These are phyloP conservation scores for Abrus pulchellus DNA, from an alignment of 306 rosid species.

Conservation along the genomic window DNA sequence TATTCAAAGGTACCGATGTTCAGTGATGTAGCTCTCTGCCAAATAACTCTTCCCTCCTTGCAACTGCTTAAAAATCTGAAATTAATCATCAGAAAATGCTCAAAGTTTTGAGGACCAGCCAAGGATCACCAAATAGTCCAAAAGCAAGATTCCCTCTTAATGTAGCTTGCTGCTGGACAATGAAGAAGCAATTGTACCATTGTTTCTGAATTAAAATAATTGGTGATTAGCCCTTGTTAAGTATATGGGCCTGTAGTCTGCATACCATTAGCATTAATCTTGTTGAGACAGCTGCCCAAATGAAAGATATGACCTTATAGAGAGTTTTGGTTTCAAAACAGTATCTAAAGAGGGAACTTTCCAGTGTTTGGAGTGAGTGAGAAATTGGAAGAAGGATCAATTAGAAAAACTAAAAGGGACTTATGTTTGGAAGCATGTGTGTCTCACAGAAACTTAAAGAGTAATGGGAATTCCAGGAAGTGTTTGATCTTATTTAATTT, in stretches of 20 bases:
- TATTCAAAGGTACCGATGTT: not conserved
- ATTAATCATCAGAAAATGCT: constrained; percentile 24
- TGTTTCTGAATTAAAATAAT: constrained; percentile 21
- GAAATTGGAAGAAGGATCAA: constrained; percentile 29
- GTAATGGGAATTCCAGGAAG: constrained; percentile 6
- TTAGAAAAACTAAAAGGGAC: not conserved
- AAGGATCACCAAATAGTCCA: constrained; percentile 19
- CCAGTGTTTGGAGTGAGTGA: constrained; percentile 12
- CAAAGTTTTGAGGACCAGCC: constrained; percentile 11
- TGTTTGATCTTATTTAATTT: constrained; percentile 4
- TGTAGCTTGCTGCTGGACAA: constrained; percentile 29
- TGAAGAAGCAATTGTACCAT: constrained; percentile 23
- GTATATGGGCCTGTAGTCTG: not conserved
- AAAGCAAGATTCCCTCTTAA: constrained; percentile 29
- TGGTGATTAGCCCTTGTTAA: constrained; percentile 23
- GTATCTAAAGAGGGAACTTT: constrained; percentile 18
- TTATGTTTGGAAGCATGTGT: not conserved
- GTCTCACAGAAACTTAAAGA: not conserved
- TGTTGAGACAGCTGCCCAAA: constrained; percentile 8
- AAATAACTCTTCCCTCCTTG: constrained; percentile 5
- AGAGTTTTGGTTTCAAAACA: constrained; percentile 12
- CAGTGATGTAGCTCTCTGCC: not conserved
- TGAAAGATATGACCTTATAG: constrained; percentile 30
- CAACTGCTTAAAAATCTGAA: constrained; percentile 27
- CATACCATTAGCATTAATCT: constrained; percentile 17